phyloP scores from a whole-genome alignment of 2,329 filamentous ascomycete genomes.

The Bipolaris oryzae region DNA sequence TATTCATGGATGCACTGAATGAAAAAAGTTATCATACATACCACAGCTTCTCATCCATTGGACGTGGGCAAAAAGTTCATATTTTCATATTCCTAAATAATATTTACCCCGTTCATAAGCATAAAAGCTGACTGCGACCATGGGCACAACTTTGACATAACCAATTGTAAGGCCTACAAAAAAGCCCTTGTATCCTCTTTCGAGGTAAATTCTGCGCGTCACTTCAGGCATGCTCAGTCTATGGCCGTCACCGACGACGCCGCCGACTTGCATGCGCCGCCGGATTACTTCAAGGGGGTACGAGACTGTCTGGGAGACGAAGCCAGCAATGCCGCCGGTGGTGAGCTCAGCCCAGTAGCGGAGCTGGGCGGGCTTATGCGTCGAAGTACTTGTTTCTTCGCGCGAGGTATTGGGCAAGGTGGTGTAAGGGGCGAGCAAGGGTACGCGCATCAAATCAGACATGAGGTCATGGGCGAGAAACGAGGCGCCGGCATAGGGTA shows the following conservation, averaged over 20 bases:
- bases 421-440: conserved; percentile 71
- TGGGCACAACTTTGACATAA: conserved; percentile 90
- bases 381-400: conserved; percentile 45
- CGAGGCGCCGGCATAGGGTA: conserved; percentile 93
- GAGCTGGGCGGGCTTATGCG: conserved; percentile 69
- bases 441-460: conserved; percentile 79
- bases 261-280: conserved; percentile 93
- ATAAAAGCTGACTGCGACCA: conserved; percentile 77
- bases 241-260: conserved; percentile 88
- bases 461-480: conserved; percentile 94
- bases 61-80: neutral
- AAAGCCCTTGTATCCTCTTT: conserved; percentile 80
- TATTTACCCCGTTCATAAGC: conserved; percentile 70
- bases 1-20: no score
- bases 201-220: conserved; percentile 72
- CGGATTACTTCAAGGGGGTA: conserved; percentile 94
- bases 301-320: conserved; percentile 88
- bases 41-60: neutral
- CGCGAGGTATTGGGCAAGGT: conserved; percentile 67
- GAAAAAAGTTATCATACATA: no score
- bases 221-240: conserved; percentile 80
- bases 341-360: conserved; percentile 85
- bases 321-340: conserved; percentile 82
- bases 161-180: conserved; percentile 94
- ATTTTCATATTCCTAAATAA: conserved; percentile 56